Percentiles rank a stretch among this genome's conserved stretches.
These are phyloP conservation scores for Skeletonema tropicum DNA, from an alignment of 108 stramenopile species.

Conservation along the genomic window DNA sequence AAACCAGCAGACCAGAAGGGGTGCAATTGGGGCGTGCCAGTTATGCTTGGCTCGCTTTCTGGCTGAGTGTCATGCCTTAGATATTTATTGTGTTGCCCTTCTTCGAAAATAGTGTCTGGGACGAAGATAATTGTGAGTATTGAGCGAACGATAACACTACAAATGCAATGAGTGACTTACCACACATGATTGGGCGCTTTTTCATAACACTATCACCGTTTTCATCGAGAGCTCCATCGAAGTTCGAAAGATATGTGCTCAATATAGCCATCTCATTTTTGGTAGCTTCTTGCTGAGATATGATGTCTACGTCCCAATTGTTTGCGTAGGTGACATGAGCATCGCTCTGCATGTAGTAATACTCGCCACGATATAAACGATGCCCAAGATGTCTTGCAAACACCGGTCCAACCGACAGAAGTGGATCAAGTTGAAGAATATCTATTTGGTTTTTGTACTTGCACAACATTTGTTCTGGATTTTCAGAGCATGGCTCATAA, in stretches of 20 bases:
- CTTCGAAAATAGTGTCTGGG: conserved; percentile 75
- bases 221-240: conserved; percentile 70
- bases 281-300: conserved; percentile 76
- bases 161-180: too few relatives aligned
- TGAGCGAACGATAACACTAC: too few relatives aligned
- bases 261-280: conserved; percentile 93
- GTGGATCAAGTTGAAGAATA: conserved; percentile 80
- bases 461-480: conserved; percentile 72
- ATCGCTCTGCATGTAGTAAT: conserved; percentile 95
- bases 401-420: conserved; percentile 83
- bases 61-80: conserved; percentile 89
- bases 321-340: conserved; percentile 91
- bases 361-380: conserved; percentile 91
- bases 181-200: conserved; percentile 89
- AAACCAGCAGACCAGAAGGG: conserved; percentile 94
- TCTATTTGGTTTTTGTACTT: conserved; percentile 73
- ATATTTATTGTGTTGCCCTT: conserved; percentile 74
- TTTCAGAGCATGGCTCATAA: conserved; percentile 58
- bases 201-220: conserved; percentile 66
- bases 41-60: conserved; percentile 65
- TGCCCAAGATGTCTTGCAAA: conserved; percentile 90
- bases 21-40: conserved; percentile 74
- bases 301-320: conserved; percentile 92
- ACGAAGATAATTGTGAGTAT: too few relatives aligned
- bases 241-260: conserved; percentile 85